These are phyloP conservation scores for Zygosaccharomyces pseudobailii DNA, from an alignment of 1,139 yeast genomes.

Conservation along the genomic window DNA sequence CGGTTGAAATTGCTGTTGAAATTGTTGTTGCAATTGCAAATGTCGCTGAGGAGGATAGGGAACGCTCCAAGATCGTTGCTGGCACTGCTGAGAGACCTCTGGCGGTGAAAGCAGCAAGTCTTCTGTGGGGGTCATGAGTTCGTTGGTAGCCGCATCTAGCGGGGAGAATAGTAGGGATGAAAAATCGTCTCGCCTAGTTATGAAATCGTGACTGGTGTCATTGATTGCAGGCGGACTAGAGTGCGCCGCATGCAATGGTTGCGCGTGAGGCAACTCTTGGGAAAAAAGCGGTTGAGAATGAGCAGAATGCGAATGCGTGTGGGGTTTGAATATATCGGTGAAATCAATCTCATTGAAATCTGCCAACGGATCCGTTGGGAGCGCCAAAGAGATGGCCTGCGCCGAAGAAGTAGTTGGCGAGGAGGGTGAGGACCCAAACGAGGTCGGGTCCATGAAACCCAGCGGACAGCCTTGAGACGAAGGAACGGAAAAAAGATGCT, in stretches of 20 bases:
- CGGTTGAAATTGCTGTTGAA: background rate
- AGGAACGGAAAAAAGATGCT: conserved; percentile 11
- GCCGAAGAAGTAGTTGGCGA: background rate
- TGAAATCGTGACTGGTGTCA: background rate
- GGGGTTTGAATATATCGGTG: conserved; percentile 29
- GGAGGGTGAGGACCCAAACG: background rate
- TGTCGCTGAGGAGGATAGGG: background rate
- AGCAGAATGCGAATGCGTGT: conserved; percentile 13
- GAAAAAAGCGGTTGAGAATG: conserved; percentile 4
- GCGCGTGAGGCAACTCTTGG: background rate
- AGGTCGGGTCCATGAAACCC: background rate
- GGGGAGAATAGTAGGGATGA: conserved; percentile 2
- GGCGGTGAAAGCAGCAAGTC: conserved; percentile 1
- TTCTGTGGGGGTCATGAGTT: conserved; percentile 1
- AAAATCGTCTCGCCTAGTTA: conserved; percentile 1
- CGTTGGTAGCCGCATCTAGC: conserved; percentile 4
- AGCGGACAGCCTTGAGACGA: background rate
- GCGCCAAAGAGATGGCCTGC: background rate
- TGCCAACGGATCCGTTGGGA: conserved; percentile 5
- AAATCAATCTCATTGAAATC: conserved; percentile 33
- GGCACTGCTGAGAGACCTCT: background rate
- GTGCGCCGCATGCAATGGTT: background rate
- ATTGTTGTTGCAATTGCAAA: background rate
- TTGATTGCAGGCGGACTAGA: background rate
- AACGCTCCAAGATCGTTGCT: background rate